Evolutionary conservation across 2,329 filamentous ascomycete species (phyloP).

Genomic region (Clathrospora elynae): DNA sequence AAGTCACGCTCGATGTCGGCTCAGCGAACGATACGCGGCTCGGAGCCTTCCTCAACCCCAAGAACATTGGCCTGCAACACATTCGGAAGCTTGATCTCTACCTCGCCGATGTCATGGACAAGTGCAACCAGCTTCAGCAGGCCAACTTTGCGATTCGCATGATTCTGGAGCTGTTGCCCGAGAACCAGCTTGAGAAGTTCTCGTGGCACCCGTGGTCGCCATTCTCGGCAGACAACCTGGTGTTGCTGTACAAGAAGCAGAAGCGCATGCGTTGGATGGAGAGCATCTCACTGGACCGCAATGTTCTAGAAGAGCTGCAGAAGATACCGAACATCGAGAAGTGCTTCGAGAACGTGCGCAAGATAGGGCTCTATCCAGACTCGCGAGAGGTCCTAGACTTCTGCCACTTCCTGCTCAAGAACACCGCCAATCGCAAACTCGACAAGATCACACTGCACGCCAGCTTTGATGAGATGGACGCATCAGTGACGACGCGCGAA

Average conservation of each 20-base stretch:
- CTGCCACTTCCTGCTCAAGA: constrained; percentile 52
- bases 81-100: constrained; percentile 55
- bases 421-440: constrained; percentile 44
- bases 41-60: constrained; percentile 53
- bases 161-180: constrained; percentile 56
- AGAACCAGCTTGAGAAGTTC: constrained; percentile 56
- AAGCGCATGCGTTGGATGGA: constrained; percentile 56
- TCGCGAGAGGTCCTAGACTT: constrained; percentile 52
- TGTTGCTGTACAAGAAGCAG: constrained; percentile 56
- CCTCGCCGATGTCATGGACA: constrained; percentile 52
- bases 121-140: constrained; percentile 52
- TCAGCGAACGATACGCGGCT: constrained; percentile 52
- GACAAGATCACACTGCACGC: constrained; percentile 56
- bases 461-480: constrained; percentile 51
- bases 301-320: constrained; percentile 51
- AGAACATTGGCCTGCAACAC: constrained; percentile 55
- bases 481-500: constrained; percentile 46
- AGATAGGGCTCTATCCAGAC: constrained; percentile 56
- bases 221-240: constrained; percentile 55
- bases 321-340: constrained; percentile 49
- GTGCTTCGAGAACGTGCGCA: constrained; percentile 50
- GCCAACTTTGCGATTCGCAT: constrained; percentile 56
- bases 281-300: constrained; percentile 53
- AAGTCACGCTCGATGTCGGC: constrained; percentile 55
- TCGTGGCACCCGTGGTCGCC: constrained; percentile 58